A percentile compares a stretch with the other conserved stretches of the same genome.
phyloP scores from a whole-genome alignment of 768 basidiomycete species.

The Rossbeevera mucosa region DNA sequence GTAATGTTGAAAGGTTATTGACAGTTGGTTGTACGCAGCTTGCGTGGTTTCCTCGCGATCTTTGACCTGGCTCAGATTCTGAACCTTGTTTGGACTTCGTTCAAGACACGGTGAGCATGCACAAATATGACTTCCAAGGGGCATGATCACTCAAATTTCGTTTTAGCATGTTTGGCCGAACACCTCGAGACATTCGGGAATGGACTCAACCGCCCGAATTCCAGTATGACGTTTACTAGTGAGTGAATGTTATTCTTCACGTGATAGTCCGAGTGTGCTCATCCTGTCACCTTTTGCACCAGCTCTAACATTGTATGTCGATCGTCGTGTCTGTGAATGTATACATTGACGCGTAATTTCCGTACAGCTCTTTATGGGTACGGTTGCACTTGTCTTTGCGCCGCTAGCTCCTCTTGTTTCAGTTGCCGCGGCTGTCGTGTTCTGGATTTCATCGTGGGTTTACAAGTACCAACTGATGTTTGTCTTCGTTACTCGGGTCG shows the following conservation, averaged over 20 bases:
- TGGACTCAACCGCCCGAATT: slow-evolving; percentile 91
- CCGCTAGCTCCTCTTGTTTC: slow-evolving; percentile 90
- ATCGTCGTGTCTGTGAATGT: not conserved
- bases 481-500: slow-evolving; percentile 82
- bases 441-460: slow-evolving; percentile 83
- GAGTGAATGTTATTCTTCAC: slow-evolving; percentile 31
- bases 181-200: slow-evolving; percentile 84
- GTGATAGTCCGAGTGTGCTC: not conserved
- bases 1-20: not conserved
- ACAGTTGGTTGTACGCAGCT: slow-evolving; percentile 35
- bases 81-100: slow-evolving; percentile 80
- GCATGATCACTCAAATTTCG: not conserved
- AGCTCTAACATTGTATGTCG: slow-evolving; percentile 55
- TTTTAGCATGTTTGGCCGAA: slow-evolving; percentile 73
- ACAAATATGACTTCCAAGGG: not conserved
- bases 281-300: not conserved
- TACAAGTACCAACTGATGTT: slow-evolving; percentile 99
- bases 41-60: slow-evolving; percentile 90
- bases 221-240: slow-evolving; percentile 83
- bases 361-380: slow-evolving; percentile 74
- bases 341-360: slow-evolving; percentile 5
- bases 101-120: slow-evolving; percentile 67
- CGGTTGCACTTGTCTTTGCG: slow-evolving; percentile 92
- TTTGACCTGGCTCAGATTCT: slow-evolving; percentile 96
- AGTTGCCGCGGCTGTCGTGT: slow-evolving; percentile 76